These are phyloP conservation scores for Geotrichum fermentans DNA, from an alignment of 1,139 yeast genomes.

Conservation along the genomic window DNA sequence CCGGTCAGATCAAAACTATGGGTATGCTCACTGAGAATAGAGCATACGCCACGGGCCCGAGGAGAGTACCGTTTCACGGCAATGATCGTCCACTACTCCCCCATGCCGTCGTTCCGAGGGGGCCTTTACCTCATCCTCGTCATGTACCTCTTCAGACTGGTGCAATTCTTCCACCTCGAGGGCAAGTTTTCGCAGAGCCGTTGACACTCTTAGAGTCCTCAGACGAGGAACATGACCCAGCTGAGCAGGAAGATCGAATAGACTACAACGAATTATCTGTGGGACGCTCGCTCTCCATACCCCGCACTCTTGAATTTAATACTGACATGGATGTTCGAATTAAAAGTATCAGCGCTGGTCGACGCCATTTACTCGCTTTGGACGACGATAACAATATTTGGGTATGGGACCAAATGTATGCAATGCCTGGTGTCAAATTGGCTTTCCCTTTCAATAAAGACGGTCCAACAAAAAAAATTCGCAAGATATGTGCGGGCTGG, in stretches of 20 bases:
- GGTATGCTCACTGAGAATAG: slow-evolving; percentile 24
- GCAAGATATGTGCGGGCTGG: slow-evolving; percentile 68
- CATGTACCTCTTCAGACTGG: not conserved
- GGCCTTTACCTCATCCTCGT: not conserved
- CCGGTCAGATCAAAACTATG: slow-evolving; percentile 28
- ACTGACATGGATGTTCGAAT: slow-evolving; percentile 32
- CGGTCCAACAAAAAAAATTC: slow-evolving; percentile 22
- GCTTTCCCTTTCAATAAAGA: slow-evolving; percentile 36
- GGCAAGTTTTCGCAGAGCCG: too few species aligned
- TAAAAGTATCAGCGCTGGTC: slow-evolving; percentile 55
- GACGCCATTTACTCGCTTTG: slow-evolving; percentile 61
- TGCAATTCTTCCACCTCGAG: not conserved
- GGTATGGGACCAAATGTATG: slow-evolving; percentile 52
- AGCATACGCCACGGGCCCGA: not conserved
- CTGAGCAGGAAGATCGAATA: slow-evolving; percentile 1
- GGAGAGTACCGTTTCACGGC: not conserved
- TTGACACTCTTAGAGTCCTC: too few species aligned
- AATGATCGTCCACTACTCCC: too few species aligned
- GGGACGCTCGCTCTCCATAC: not conserved
- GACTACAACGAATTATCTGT: slow-evolving; percentile 5
- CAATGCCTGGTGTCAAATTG: slow-evolving; percentile 45
- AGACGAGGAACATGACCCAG: too few species aligned
- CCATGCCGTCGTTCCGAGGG: too few species aligned
- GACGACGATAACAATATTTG: slow-evolving; percentile 51
- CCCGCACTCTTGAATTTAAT: slow-evolving; percentile 8